Evolutionary conservation across 768 basidiomycete genomes (phyloP).

Genomic region (Butyriboletus loyo): DNA sequence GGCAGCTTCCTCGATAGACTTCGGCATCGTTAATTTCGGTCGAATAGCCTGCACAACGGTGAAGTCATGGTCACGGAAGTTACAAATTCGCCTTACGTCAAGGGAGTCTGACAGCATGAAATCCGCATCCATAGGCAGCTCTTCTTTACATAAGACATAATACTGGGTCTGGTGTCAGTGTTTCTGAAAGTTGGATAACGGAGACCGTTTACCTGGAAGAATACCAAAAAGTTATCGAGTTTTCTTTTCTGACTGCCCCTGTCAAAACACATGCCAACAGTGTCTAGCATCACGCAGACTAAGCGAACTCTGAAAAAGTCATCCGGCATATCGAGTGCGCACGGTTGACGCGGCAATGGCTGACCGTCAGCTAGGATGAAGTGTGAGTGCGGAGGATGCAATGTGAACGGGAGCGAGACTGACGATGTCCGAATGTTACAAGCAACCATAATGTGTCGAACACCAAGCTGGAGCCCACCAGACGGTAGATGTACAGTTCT

Average conservation of each 20-base stretch:
- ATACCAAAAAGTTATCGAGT: slow-evolving; percentile 85
- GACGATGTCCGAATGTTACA: slow-evolving; percentile 94
- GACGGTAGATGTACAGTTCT: slow-evolving; percentile 94
- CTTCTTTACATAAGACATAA: slow-evolving; percentile 86
- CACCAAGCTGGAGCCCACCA: slow-evolving; percentile 83
- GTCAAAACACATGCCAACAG: slow-evolving; percentile 98
- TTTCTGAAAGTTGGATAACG: neutral
- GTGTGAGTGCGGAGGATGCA: slow-evolving; percentile 10
- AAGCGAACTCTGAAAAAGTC: slow-evolving; percentile 95
- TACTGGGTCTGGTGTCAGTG: slow-evolving; percentile 43
- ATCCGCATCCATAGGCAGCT: slow-evolving; percentile 95
- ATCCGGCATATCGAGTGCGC: slow-evolving; percentile 84
- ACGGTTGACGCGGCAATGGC: slow-evolving; percentile 73
- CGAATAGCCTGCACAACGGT: slow-evolving; percentile 63
- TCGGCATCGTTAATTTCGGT: slow-evolving; percentile 69
- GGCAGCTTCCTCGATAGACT: slow-evolving; percentile 84
- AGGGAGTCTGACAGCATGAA: slow-evolving; percentile 96
- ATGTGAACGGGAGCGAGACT: slow-evolving; percentile 32
- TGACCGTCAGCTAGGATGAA: slow-evolving; percentile 72
- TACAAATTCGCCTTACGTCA: slow-evolving; percentile 52
- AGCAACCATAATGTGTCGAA: slow-evolving; percentile 95
- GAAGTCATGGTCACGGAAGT: neutral
- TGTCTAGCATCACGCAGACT: slow-evolving; percentile 89
- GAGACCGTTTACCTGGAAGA: slow-evolving; percentile 73
- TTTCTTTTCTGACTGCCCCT: slow-evolving; percentile 90